Base-by-base conservation (phyloP, 768 basidiomycete species). In the Zangia roseola region DNA sequence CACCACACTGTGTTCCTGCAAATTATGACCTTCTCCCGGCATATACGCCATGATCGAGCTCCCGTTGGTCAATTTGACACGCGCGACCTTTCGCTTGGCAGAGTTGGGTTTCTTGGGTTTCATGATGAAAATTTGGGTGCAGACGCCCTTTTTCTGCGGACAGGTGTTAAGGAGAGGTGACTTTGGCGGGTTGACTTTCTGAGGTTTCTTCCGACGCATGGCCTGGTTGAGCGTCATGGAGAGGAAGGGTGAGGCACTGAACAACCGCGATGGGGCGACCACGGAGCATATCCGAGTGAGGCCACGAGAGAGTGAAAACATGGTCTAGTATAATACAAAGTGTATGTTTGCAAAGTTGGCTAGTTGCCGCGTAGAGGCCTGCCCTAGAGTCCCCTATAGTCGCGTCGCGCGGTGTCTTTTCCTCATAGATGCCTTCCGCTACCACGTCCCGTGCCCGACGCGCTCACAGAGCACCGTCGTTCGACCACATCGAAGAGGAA, bases 71-170 rank as follows among this genome's bases (percentile, higher is more conserved):
- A 99, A 76, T 73, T 95, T 95, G 57, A 99, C 86, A 60, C 91
- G 80, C 37, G 94, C 94, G 48, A 98, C 91, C 74, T 97, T 98
- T 52, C 97, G 91, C 64, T 97, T 93, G 31, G 94, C 94, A 10
- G 95, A 98, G 70, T 99, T 99, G 54, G 97, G 97, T 65, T 99
- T 99, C 76, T 93, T 97, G 20, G 97, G 97, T 59, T 84, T 90
- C 56, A 80, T 81, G 44, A 84, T 90, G 57, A 84, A 82, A 34
- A 92, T 76, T 55, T 84, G 82, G 34, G 86, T 82, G 67, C 91
- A 91, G 52, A 99, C 94, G 40, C 91, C 97, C 64, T 97, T 97
- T 60, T 83, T 82, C 72, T 97, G 94, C 7, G 88, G 90, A 61
- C 81, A 86, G 21, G 68, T 74, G 45, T 88, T 74, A 16, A 99